Percentiles rank a stretch among this genome's conserved stretches.
phyloP scores from a whole-genome alignment of 2,329 filamentous ascomycete species.

The Alternaria conjuncta region DNA sequence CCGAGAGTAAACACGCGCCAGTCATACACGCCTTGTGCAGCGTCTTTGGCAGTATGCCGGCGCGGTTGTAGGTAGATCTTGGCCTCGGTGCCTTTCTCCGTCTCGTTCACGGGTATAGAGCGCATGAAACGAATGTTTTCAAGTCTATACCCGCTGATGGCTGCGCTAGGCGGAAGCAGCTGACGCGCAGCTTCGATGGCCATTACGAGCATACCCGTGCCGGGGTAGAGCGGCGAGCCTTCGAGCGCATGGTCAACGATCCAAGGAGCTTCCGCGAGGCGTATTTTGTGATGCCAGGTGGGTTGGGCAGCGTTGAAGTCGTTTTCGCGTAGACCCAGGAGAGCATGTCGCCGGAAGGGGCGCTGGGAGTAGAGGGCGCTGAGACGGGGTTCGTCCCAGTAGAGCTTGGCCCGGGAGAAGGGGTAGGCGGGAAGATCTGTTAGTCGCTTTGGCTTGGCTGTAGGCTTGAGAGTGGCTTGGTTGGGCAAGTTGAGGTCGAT shows the following conservation, averaged over 20 bases:
- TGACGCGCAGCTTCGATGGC: constrained; percentile 42
- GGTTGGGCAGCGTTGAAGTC: constrained; percentile 28
- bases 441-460: not conserved
- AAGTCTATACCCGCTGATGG: constrained; percentile 13
- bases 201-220: constrained; percentile 42
- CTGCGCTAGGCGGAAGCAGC: not conserved
- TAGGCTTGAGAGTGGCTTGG: constrained; percentile 8
- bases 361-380: constrained; percentile 2
- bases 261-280: constrained; percentile 54
- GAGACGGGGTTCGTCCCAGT: constrained; percentile 24
- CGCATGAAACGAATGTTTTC: constrained; percentile 12
- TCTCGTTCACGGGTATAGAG: constrained; percentile 12
- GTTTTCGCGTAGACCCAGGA: constrained; percentile 16
- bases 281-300: constrained; percentile 56
- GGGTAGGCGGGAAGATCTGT: constrained; percentile 25
- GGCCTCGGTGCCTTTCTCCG: constrained; percentile 8
- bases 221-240: constrained; percentile 34
- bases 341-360: constrained; percentile 31
- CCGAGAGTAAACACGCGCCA: constrained; percentile 10
- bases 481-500: constrained; percentile 8
- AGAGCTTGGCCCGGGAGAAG: constrained; percentile 35
- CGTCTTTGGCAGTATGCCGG: constrained; percentile 11
- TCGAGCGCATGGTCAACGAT: constrained; percentile 55
- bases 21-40: constrained; percentile 9
- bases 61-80: constrained; percentile 11